Percentiles rank a stretch among this genome's conserved stretches.
Evolutionary conservation across 352 stramenopile genomes (phyloP).

Genomic region (Phytopythium ostracodes): DNA sequence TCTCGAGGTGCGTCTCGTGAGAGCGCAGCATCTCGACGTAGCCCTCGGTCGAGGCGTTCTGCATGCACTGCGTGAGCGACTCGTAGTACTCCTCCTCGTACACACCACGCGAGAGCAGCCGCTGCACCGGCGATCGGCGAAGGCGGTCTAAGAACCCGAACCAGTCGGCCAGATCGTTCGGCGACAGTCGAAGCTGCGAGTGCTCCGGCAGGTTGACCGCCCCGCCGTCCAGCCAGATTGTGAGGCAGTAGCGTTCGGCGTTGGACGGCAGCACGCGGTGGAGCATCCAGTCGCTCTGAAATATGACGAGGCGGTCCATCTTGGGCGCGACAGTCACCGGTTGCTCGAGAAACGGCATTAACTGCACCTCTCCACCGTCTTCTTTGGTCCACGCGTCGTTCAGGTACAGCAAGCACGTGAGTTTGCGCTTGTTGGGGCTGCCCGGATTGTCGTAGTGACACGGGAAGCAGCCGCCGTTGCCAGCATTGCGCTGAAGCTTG

Average conservation of each 20-base stretch:
- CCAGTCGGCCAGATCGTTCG: constrained; percentile 56
- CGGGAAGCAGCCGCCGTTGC: constrained; percentile 70
- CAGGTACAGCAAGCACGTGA: constrained; percentile 80
- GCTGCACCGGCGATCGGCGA: constrained; percentile 52
- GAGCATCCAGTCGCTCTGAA: constrained; percentile 68
- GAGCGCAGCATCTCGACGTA: constrained; percentile 58
- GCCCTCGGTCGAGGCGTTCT: constrained; percentile 37
- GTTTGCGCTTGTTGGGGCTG: constrained; percentile 66
- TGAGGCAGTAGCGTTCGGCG: constrained; percentile 56
- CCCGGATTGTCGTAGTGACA: constrained; percentile 85
- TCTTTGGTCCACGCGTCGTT: constrained; percentile 63
- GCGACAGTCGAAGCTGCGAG: constrained; percentile 59
- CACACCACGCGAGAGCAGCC: constrained; percentile 68
- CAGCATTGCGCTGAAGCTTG: constrained; percentile 79
- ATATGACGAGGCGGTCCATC: constrained; percentile 73
- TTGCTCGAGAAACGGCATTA: constrained; percentile 66
- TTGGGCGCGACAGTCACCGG: constrained; percentile 55
- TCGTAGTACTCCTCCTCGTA: constrained; percentile 75
- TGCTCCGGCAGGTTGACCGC: constrained; percentile 51
- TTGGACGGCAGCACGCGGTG: constrained; percentile 59
- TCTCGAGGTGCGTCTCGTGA: constrained; percentile 58
- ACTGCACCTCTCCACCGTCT: constrained; percentile 71
- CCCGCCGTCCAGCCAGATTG: constrained; percentile 56
- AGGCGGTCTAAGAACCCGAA: constrained; percentile 62
- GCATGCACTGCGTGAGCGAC: constrained; percentile 72